Evolutionary conservation across 2,329 filamentous ascomycete genomes (phyloP).

Genomic region (Plenodomus tracheiphilus): DNA sequence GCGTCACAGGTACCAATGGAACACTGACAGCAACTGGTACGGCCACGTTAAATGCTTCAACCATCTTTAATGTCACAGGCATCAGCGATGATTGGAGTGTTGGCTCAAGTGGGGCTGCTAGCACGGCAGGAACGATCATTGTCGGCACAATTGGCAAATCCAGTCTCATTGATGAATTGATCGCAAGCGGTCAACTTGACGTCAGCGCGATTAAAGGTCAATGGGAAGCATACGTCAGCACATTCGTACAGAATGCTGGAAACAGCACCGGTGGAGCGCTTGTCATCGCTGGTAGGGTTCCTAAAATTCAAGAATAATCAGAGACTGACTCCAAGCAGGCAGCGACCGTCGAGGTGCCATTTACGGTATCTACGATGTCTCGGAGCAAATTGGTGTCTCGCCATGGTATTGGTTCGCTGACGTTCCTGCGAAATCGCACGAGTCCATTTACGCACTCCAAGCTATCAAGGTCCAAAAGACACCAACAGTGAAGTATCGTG

Average conservation of each 20-base stretch:
- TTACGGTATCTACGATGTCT: slow-evolving; percentile 71
- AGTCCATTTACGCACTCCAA: slow-evolving; percentile 59
- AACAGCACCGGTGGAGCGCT: slow-evolving; percentile 61
- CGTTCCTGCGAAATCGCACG: slow-evolving; percentile 56
- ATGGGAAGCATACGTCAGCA: slow-evolving; percentile 71
- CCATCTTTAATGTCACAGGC: slow-evolving; percentile 49
- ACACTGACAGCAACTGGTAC: slow-evolving; percentile 58
- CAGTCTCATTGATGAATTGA: slow-evolving; percentile 61
- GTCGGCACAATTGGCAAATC: slow-evolving; percentile 70
- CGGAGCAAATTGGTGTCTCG: slow-evolving; percentile 73
- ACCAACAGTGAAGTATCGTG: slow-evolving; percentile 68
- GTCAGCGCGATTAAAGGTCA: slow-evolving; percentile 60
- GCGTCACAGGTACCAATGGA: slow-evolving; percentile 69
- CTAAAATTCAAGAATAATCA: not conserved
- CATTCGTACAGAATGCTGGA: slow-evolving; percentile 61
- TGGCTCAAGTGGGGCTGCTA: slow-evolving; percentile 11
- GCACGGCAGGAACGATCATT: slow-evolving; percentile 58
- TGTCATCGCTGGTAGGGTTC: slow-evolving; percentile 61
- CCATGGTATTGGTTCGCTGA: slow-evolving; percentile 73
- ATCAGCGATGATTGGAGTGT: slow-evolving; percentile 42
- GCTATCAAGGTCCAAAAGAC: slow-evolving; percentile 60
- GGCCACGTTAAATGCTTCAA: slow-evolving; percentile 50
- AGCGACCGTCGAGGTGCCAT: slow-evolving; percentile 70
- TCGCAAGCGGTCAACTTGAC: slow-evolving; percentile 61
- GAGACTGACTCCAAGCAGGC: slow-evolving; percentile 24